Evolutionary conservation across 768 basidiomycete genomes (phyloP), one percentile per base, ranked within the genome.

Genomic region (Hygrophorus russula): DNA sequence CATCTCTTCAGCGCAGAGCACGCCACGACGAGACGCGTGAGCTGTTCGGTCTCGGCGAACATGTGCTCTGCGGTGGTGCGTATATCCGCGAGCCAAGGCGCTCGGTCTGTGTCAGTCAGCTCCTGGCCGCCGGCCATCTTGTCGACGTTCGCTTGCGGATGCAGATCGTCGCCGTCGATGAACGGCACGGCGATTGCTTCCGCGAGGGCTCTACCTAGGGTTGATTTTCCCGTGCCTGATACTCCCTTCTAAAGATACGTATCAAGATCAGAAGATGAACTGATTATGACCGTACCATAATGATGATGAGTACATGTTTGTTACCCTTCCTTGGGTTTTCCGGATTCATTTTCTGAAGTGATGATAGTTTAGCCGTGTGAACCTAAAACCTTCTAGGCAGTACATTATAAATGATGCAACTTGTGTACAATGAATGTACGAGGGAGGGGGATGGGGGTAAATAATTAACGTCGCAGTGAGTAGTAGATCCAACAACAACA

Each of bases 161-260:
- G 93, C 20, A 96, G 69, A 48, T 84, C 80, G 57, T 96, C 92
- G 20, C 84, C 93, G 54, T 97, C 93, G 46, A 90, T 65, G 63
- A 85, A 94, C 1, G 89, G 81, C 47, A 89, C 49, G n/a, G 59
- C 60, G 38, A 89, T 67, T 19, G 66, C 64, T 31, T 62, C 52
- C 5, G 84, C 73, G n/a, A 93, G 64, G 5, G 74, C 76, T 4
- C 49, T 50, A 0, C 82, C 87, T 1, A 91, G 66, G 15, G 81
- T 84, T 20, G 76, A 74, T 56, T 85, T 85, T 6, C 84, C 82
- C 27, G 78, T 77, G 11, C 82, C 81, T 0, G 71, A 83, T 2
- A 85, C 80, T 28, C 86, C 86, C 81, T n/a, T n/a, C n/a, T 83
- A 51, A 38, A 11, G 32, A 20, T 18, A 36, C 5, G 20, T 20